A percentile compares a stretch with the other conserved stretches of the same genome.
These are phyloP conservation scores for Nannochloropsis salina DNA, from an alignment of 108 stramenopile genomes.

Conservation along the genomic window DNA sequence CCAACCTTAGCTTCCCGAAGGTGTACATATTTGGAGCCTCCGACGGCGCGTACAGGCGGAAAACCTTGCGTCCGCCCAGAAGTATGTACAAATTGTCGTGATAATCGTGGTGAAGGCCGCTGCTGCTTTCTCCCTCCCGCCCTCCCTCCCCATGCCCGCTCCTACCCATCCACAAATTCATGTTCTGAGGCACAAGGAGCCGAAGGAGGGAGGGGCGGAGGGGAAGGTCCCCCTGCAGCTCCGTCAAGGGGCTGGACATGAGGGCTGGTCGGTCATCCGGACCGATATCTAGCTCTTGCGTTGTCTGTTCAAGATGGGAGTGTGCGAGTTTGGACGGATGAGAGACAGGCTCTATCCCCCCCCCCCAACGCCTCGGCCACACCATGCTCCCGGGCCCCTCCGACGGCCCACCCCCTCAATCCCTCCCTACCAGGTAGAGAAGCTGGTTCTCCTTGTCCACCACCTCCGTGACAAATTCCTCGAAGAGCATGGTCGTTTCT, in stretches of 20 bases:
- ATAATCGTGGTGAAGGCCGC: conserved; percentile 95
- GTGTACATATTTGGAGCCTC: conserved; percentile 65
- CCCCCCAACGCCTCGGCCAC: neutral
- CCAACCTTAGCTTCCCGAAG: conserved; percentile 58
- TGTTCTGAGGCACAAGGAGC: conserved; percentile 62
- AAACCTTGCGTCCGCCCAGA: conserved; percentile 68
- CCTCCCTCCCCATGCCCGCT: conserved; percentile 29
- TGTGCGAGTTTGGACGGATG: neutral
- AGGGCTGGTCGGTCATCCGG: conserved; percentile 40
- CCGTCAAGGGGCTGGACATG: conserved; percentile 44
- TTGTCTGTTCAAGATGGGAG: neutral
- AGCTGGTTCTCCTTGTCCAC: conserved; percentile 30
- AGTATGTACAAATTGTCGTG: conserved; percentile 96
- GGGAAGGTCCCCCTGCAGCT: conserved; percentile 57
- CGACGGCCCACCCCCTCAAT: neutral
- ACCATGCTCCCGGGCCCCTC: neutral
- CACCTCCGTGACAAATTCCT: conserved; percentile 44
- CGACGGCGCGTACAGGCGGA: conserved; percentile 62
- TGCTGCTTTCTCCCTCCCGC: conserved; percentile 39
- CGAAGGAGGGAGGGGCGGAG: conserved; percentile 62
- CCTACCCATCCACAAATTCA: conserved; percentile 85
- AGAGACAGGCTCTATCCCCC: conserved; percentile 24
- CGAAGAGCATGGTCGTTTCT: conserved; percentile 48
- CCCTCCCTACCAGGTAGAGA: conserved; percentile 28
- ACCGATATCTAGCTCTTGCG: conserved; percentile 41